Conservation (phyloP, 805 yeast genomes). For the Kregervanrija pseudodelftensis region DNA sequence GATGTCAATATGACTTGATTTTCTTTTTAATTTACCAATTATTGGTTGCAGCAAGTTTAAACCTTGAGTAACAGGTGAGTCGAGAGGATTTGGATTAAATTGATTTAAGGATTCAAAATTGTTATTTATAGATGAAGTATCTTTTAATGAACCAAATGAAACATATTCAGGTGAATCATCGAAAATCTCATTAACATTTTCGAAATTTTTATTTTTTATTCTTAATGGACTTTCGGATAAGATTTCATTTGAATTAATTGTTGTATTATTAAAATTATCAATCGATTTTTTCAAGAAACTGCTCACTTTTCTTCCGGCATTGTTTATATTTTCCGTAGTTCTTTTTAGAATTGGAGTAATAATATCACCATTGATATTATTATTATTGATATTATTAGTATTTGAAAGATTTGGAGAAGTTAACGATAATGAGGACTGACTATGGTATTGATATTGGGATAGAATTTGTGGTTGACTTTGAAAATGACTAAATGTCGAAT, state of each 20-base stretch:
- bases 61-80: not conserved
- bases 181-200: not conserved
- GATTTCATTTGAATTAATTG: not conserved
- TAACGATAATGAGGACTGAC: no score
- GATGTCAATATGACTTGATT: constrained; percentile 9
- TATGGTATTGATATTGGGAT: constrained; percentile 3
- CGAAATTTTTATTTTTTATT: not conserved
- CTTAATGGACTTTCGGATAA: not conserved
- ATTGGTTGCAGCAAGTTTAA: constrained; percentile 19
- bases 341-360: constrained; percentile 18
- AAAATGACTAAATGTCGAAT: no score
- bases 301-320: constrained; percentile 23
- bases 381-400: not conserved
- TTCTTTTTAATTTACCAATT: constrained; percentile 11
- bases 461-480: no score
- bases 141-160: constrained; percentile 34
- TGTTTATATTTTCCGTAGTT: constrained; percentile 20
- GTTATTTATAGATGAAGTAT: constrained; percentile 15
- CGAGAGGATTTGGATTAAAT: no score
- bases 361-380: constrained; percentile 10
- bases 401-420: no score
- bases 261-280: constrained; percentile 11
- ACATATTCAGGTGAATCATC: constrained; percentile 26
- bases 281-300: constrained; percentile 21
- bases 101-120: constrained; percentile 7